A percentile compares a stretch with the other conserved stretches of the same genome.
These are phyloP conservation scores for Rhodotorula sp. DNA, from an alignment of 1,284 basidiomycete genomes.

Conservation along the genomic window DNA sequence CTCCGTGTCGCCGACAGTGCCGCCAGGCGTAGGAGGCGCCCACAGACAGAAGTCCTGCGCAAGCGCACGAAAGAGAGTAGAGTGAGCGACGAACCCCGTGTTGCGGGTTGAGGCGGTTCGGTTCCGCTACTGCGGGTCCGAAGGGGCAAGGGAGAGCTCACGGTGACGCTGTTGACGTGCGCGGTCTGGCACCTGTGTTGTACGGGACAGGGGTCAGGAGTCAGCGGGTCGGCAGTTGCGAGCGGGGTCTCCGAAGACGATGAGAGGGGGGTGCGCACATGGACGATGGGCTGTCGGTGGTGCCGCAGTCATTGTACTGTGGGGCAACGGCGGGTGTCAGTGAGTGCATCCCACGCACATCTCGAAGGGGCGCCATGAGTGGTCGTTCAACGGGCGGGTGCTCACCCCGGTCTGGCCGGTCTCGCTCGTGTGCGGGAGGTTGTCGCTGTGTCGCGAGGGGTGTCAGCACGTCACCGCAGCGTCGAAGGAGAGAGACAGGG, in stretches of 20 bases:
- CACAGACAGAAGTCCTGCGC: slow-evolving; percentile 35
- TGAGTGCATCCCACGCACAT: too few relatives aligned
- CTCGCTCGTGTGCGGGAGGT: slow-evolving; percentile 21
- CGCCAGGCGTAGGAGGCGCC: slow-evolving; percentile 28
- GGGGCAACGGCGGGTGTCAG: not conserved
- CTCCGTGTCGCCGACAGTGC: slow-evolving; percentile 25
- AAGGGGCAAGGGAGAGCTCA: not conserved
- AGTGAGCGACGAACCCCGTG: not conserved
- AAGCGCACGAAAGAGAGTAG: not conserved
- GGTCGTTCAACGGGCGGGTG: not conserved
- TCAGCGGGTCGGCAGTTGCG: not conserved
- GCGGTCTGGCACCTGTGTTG: slow-evolving; percentile 29
- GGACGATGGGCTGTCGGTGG: slow-evolving; percentile 18
- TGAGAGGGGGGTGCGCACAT: slow-evolving; percentile 7
- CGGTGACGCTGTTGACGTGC: slow-evolving; percentile 28
- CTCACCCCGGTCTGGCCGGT: slow-evolving; percentile 20
- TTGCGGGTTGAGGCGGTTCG: too few relatives aligned
- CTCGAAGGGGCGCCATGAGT: too few relatives aligned
- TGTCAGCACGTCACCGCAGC: not conserved
- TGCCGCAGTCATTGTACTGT: slow-evolving; percentile 30
- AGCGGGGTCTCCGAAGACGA: not conserved
- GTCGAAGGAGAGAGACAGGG: fast-evolving
- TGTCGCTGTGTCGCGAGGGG: not conserved
- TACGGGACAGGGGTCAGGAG: not conserved
- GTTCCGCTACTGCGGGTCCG: not conserved